Conservation (phyloP, 345 rosid species). For the Aurinia saxatilis region DNA sequence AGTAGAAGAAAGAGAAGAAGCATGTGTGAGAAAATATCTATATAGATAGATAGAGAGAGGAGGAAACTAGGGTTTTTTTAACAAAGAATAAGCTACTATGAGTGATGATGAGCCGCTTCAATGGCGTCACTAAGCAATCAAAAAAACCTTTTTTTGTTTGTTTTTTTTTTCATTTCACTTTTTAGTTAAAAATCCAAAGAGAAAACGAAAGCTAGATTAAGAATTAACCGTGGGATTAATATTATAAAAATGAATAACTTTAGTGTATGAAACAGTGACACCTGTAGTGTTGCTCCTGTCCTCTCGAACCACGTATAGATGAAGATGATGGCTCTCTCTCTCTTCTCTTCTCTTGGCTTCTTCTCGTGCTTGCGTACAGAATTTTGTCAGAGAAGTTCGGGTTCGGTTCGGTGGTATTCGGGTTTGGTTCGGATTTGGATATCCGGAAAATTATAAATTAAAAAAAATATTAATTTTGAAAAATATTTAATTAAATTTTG, state of each 20-base stretch:
- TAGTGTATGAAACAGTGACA: constrained; percentile 28
- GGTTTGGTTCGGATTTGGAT: too few relatives aligned
- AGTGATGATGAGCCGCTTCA: constrained; percentile 30
- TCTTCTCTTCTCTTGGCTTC: constrained; percentile 1
- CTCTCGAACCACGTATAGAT: constrained; percentile 37
- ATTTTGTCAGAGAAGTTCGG: neutral
- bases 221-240: constrained; percentile 4
- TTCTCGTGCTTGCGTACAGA: constrained; percentile 15
- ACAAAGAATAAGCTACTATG: constrained; percentile 34
- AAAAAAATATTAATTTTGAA: too few relatives aligned
- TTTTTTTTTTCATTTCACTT: neutral
- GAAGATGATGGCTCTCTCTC: too few relatives aligned
- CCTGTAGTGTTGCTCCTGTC: constrained; percentile 37
- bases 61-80: constrained; percentile 27
- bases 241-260: neutral
- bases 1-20: constrained; percentile 24
- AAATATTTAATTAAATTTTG: too few relatives aligned
- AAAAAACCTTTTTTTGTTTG: neutral
- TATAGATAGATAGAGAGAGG: neutral
- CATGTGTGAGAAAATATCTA: constrained; percentile 3
- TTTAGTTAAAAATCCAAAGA: constrained; percentile 11
- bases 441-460: too few relatives aligned
- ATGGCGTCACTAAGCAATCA: constrained; percentile 34
- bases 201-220: constrained; percentile 3
- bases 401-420: too few relatives aligned